Percentiles rank a stretch among this genome's conserved stretches.
Evolutionary conservation across 1,284 basidiomycete genomes (phyloP).

Genomic region (Fomitiporia mediterranea): DNA sequence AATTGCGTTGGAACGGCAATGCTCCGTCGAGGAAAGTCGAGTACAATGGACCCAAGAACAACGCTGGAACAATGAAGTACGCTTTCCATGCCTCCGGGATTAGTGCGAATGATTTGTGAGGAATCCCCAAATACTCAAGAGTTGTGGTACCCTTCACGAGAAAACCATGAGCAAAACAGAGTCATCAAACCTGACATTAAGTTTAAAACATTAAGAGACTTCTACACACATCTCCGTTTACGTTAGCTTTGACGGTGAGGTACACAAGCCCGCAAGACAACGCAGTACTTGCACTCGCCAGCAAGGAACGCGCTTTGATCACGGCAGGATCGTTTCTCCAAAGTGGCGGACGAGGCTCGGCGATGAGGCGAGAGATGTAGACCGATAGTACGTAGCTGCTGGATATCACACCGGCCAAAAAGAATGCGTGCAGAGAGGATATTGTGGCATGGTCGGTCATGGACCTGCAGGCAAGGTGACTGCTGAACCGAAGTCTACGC

Average conservation of each 20-base stretch:
- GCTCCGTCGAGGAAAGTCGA: slow-evolving; percentile 48
- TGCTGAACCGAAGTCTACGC: too few species aligned
- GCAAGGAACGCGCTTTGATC: slow-evolving; percentile 60
- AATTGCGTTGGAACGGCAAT: slow-evolving; percentile 61
- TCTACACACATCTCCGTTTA: slow-evolving; percentile 30
- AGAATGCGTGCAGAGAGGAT: slow-evolving; percentile 1
- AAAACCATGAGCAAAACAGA: slow-evolving; percentile 16
- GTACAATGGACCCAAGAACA: slow-evolving; percentile 86
- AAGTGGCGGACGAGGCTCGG: slow-evolving; percentile 10
- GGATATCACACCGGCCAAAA: slow-evolving; percentile 8
- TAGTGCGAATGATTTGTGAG: slow-evolving; percentile 24
- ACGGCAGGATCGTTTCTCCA: slow-evolving; percentile 74
- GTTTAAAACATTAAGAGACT: too few species aligned
- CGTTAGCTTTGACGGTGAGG: slow-evolving; percentile 32
- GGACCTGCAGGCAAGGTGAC: too few species aligned
- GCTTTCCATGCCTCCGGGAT: slow-evolving; percentile 36
- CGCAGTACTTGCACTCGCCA: slow-evolving; percentile 53
- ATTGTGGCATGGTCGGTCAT: neutral
- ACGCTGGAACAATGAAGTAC: slow-evolving; percentile 66
- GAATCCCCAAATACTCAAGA: slow-evolving; percentile 31
- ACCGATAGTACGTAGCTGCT: slow-evolving; percentile 15
- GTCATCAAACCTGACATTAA: too few species aligned
- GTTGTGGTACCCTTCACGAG: slow-evolving; percentile 12
- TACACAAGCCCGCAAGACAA: slow-evolving; percentile 46
- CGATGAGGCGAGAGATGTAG: slow-evolving; percentile 15